phyloP scores from a whole-genome alignment of 202 grass and related monocot species.

The Setaria viridis region DNA sequence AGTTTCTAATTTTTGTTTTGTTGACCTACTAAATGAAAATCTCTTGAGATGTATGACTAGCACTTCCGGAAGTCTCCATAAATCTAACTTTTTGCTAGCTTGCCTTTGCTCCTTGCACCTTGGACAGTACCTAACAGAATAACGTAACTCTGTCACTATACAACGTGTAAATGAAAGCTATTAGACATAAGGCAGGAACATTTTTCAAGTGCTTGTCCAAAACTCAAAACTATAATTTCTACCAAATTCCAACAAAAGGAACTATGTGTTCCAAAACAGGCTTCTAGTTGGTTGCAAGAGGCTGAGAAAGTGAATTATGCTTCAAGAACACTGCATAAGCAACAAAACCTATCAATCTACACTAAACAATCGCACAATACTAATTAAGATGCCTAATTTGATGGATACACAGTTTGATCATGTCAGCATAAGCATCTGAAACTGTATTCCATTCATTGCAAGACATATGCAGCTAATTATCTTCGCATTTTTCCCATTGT shows the following conservation, averaged over 20 bases:
- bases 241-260: constrained; percentile 7
- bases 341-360: background rate
- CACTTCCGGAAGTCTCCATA: constrained; percentile 98
- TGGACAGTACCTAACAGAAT: constrained; percentile 85
- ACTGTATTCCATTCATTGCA: background rate
- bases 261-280: background rate
- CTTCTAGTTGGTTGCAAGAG: background rate
- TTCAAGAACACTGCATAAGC: constrained; percentile 15
- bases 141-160: constrained; percentile 34
- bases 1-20: constrained; percentile 93
- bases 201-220: constrained; percentile 8
- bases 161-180: background rate
- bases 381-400: background rate
- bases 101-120: constrained; percentile 98
- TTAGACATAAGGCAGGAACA: constrained; percentile 18
- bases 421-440: background rate
- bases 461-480: background rate
- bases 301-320: constrained; percentile 24
- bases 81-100: constrained; percentile 99
- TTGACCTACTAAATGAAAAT: constrained; percentile 94
- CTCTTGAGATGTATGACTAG: constrained; percentile 98
- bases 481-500: background rate
- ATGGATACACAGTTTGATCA: constrained; percentile 6
- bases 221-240: constrained; percentile 6
- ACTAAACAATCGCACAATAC: constrained; percentile 13